Evolutionary conservation across 2,329 filamentous ascomycete genomes (phyloP).

Genomic region (Paecilomyces variotii): DNA sequence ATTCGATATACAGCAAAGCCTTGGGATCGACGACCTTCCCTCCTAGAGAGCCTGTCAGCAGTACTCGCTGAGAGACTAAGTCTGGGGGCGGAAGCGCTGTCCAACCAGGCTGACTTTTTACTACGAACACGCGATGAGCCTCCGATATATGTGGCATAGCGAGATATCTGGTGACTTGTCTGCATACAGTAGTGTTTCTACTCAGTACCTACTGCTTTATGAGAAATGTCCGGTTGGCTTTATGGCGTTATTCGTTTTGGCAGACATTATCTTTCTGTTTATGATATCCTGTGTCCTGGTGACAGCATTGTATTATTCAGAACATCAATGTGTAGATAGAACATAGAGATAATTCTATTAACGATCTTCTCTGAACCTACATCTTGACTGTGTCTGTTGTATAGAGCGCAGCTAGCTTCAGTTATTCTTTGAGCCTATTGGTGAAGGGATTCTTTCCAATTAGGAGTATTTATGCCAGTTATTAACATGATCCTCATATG

Average conservation of each 20-base stretch:
- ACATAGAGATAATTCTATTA: background rate
- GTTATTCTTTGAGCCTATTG: no score
- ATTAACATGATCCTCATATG: no score
- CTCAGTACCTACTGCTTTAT: background rate
- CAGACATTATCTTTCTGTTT: background rate
- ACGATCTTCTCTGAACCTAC: background rate
- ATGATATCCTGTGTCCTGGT: background rate
- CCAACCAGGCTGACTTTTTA: background rate
- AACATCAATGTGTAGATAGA: background rate
- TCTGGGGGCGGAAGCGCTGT: background rate
- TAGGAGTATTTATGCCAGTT: no score
- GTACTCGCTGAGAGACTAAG: background rate
- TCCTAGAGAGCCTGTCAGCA: background rate
- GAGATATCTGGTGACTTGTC: background rate
- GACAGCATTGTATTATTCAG: background rate
- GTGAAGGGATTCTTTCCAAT: no score
- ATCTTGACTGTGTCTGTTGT: no score
- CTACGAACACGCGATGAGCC: background rate
- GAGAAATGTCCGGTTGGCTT: background rate
- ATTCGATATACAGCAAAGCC: slow-evolving; percentile 1
- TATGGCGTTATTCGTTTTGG: background rate
- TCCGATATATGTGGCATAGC: background rate
- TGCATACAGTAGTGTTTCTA: background rate
- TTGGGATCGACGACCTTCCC: background rate
- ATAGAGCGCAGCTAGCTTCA: no score